A percentile compares a stretch with the other conserved stretches of the same genome.
phyloP scores from a whole-genome alignment of 2,329 filamentous ascomycete species.

The Neodidymelliopsis sp. region DNA sequence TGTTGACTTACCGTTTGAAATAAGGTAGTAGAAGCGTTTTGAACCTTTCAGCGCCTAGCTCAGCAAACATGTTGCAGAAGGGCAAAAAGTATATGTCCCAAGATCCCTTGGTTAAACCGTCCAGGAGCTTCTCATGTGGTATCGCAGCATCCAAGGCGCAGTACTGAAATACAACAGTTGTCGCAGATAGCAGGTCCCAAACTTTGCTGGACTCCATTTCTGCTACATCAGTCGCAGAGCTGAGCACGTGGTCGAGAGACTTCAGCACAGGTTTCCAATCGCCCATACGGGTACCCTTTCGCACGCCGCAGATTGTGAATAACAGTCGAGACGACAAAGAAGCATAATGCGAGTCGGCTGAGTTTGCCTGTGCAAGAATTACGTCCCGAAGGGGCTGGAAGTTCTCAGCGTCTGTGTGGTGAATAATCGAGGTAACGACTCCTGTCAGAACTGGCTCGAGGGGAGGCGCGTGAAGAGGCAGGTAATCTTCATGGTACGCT shows the following conservation, averaged over 20 bases:
- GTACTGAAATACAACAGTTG: constrained; percentile 73
- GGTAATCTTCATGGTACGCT: constrained; percentile 33
- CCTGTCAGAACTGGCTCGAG: constrained; percentile 72
- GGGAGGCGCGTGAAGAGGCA: constrained; percentile 56
- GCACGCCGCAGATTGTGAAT: constrained; percentile 76
- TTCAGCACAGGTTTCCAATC: constrained; percentile 74
- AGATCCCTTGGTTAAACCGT: constrained; percentile 68
- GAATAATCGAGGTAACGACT: constrained; percentile 80
- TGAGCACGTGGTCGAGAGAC: constrained; percentile 40
- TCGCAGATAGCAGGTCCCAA: constrained; percentile 53
- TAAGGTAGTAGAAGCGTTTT: constrained; percentile 78
- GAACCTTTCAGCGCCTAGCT: constrained; percentile 77
- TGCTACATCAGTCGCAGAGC: constrained; percentile 48
- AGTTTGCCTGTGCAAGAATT: constrained; percentile 56
- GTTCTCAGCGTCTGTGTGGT: constrained; percentile 78
- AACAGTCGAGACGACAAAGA: constrained; percentile 60
- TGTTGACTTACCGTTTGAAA: constrained; percentile 72
- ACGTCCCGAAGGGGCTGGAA: constrained; percentile 73
- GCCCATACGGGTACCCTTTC: constrained; percentile 76
- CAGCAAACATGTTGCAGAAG: constrained; percentile 83
- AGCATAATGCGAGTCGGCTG: constrained; percentile 51
- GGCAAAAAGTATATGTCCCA: constrained; percentile 78
- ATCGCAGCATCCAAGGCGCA: constrained; percentile 82
- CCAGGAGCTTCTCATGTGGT: constrained; percentile 70
- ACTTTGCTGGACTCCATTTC: constrained; percentile 22